Evolutionary conservation across 441 rosid genomes (phyloP), one percentile per base, ranked within the genome.

Genomic region (Dalechampia spathulata): DNA sequence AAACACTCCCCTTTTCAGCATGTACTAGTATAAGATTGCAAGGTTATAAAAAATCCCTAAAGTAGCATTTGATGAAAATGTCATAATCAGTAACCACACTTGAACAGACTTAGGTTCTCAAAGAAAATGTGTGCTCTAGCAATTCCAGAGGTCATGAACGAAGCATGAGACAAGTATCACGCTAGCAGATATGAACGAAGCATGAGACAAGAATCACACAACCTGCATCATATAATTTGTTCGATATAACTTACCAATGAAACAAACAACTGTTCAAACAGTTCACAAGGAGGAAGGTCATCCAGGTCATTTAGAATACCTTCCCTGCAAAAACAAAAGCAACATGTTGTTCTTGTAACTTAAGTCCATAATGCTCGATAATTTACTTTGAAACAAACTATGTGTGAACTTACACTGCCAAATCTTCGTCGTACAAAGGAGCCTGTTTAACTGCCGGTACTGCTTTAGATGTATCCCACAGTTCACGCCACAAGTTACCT

Each of bases 401-500:
- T 1, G 5, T 12, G 26, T 12, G 49, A 51, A 81, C 96, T 83
- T 85, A 93, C 99, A 87, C 95, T 55, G 87, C 90, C 69, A 93
- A 79, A 63, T 93, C 99, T 78, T 83, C 96, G 52, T 93, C 99
- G 44, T 75, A 89, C n/a, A 89, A 77, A 36, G 99, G 99, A 47
- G 91, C 69, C 70, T 93, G 99, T 72, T 79, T 89, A 63, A 83
- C 83, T 26, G 97, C 96, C 43, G 99, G 97, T 45, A 87, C 55
- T 37, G 95, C 85, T 66, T 79, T 93, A 54, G 99, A 70, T 49
- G 99, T 78, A 69, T 77, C 90, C 99, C 99, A 93, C 40, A 93
- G 84, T 77, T 89, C 96, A 6, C 70, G 87, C 99, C 99, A 89
- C 61, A 93, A 72, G 77, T 93, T 89, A 75, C 97, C 99, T 93